Evolutionary conservation across 805 yeast species (phyloP).

Genomic region (Crinitomyces ghanaensis): DNA sequence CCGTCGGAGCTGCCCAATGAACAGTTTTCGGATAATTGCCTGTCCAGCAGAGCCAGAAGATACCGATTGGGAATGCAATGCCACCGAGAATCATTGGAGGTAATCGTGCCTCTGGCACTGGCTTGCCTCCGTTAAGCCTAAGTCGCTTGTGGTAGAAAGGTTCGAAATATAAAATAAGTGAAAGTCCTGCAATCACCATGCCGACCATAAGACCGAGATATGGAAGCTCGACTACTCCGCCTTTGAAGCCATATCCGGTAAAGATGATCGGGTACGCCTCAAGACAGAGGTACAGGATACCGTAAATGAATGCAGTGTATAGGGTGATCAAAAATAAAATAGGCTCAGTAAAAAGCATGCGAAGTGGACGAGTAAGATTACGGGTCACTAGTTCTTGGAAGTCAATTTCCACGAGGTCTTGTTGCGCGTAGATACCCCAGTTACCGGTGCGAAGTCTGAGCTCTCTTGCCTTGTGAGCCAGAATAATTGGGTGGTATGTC

Average conservation of each 20-base stretch:
- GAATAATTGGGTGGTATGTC: conserved; percentile 58
- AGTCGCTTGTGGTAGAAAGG: conserved; percentile 38
- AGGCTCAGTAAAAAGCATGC: conserved; percentile 58
- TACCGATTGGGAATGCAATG: conserved; percentile 61
- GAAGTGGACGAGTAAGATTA: conserved; percentile 54
- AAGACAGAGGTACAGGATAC: conserved; percentile 58
- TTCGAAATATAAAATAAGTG: conserved; percentile 43
- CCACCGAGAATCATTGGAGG: conserved; percentile 69
- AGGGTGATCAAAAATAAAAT: conserved; percentile 52
- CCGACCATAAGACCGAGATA: conserved; percentile 69
- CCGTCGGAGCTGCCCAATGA: conserved; percentile 73
- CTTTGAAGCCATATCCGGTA: conserved; percentile 46
- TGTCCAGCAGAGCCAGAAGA: conserved; percentile 84
- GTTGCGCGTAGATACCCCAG: conserved; percentile 73
- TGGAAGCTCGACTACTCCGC: conserved; percentile 64
- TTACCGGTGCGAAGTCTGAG: conserved; percentile 59
- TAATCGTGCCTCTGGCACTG: conserved; percentile 76
- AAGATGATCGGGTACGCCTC: conserved; percentile 69
- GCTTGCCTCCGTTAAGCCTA: conserved; percentile 42
- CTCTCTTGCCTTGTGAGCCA: conserved; percentile 48
- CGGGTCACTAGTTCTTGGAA: conserved; percentile 48
- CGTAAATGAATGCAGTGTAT: conserved; percentile 70
- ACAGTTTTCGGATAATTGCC: conserved; percentile 61
- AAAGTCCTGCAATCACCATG: conserved; percentile 43
- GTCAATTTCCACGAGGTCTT: conserved; percentile 47